A percentile compares a stretch with the other conserved stretches of the same genome.
phyloP scores from a whole-genome alignment of 2,329 filamentous ascomycete genomes.

The Cryphonectria radicalis region DNA sequence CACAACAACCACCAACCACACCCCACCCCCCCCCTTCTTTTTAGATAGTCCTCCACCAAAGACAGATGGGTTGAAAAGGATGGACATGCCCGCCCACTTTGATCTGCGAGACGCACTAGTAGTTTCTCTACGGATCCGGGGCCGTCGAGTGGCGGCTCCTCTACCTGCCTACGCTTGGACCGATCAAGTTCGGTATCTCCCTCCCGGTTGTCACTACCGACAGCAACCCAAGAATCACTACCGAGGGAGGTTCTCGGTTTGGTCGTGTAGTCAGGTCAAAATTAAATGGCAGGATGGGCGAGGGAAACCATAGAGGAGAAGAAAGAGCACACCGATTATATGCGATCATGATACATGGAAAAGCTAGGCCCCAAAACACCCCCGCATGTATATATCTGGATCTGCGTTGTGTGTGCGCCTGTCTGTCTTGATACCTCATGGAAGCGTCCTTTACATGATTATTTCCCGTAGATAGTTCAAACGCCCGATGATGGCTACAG shows the following conservation, averaged over 20 bases:
- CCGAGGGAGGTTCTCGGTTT: neutral
- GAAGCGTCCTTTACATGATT: neutral
- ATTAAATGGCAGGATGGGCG: constrained; percentile 8
- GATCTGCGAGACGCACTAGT: constrained; percentile 20
- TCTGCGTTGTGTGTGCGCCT: neutral
- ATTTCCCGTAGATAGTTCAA: neutral
- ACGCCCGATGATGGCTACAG: neutral
- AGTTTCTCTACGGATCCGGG: constrained; percentile 16
- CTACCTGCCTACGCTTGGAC: constrained; percentile 6
- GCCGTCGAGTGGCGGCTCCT: constrained; percentile 25
- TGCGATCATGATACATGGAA: constrained; percentile 19
- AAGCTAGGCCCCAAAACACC: neutral
- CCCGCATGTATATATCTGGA: neutral
- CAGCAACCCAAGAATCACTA: neutral
- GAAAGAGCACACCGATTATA: constrained; percentile 26
- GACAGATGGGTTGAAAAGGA: constrained; percentile 18
- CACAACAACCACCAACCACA: neutral
- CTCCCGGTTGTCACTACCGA: neutral
- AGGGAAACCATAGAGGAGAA: constrained; percentile 9
- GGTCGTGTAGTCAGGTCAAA: constrained; percentile 1
- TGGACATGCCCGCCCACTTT: neutral
- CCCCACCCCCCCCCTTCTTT: constrained; percentile 3
- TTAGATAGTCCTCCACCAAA: constrained; percentile 18
- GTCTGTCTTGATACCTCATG: neutral
- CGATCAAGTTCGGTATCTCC: neutral